Percentiles rank a stretch among this genome's conserved stretches.
phyloP scores from a whole-genome alignment of 352 stramenopile species.

The Chrysophaeum taylorii region DNA sequence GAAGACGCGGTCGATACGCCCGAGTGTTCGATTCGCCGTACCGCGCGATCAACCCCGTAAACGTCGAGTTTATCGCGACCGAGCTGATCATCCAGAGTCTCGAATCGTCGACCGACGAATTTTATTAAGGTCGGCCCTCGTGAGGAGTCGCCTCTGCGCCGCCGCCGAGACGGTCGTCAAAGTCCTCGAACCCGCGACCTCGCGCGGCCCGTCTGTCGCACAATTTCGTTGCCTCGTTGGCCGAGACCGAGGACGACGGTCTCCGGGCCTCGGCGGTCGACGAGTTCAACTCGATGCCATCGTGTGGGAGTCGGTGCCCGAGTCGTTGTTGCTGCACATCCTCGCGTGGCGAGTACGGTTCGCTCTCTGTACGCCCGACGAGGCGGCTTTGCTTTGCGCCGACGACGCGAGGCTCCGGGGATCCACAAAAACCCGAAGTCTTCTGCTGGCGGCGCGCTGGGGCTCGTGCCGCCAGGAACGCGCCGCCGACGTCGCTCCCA shows the following conservation, averaged over 20 bases:
- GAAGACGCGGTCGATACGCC: constrained; percentile 98
- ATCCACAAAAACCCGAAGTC: constrained; percentile 63
- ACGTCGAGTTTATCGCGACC: constrained; percentile 98
- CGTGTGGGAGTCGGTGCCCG: constrained; percentile 83
- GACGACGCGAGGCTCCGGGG: constrained; percentile 45
- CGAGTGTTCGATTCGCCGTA: constrained; percentile 85
- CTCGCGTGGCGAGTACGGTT: constrained; percentile 96
- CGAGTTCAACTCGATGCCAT: background rate
- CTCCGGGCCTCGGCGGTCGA: background rate
- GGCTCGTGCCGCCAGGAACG: background rate
- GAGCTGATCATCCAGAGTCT: constrained; percentile 95
- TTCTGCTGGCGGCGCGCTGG: constrained; percentile 73
- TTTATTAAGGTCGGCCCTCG: constrained; percentile 90
- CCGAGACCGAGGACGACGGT: no score
- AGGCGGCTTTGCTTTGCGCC: constrained; percentile 64
- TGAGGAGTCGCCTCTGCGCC: constrained; percentile 89
- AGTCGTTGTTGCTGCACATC: constrained; percentile 87
- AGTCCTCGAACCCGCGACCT: constrained; percentile 73
- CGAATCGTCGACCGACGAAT: constrained; percentile 87
- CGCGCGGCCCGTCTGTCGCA: constrained; percentile 88
- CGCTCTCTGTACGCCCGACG: background rate
- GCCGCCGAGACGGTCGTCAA: constrained; percentile 97
- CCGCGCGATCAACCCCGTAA: constrained; percentile 98
- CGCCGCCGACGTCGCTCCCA: background rate
- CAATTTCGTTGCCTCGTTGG: constrained; percentile 95